Conservation (phyloP, 306 rosid genomes). For the Malus orientalis region DNA sequence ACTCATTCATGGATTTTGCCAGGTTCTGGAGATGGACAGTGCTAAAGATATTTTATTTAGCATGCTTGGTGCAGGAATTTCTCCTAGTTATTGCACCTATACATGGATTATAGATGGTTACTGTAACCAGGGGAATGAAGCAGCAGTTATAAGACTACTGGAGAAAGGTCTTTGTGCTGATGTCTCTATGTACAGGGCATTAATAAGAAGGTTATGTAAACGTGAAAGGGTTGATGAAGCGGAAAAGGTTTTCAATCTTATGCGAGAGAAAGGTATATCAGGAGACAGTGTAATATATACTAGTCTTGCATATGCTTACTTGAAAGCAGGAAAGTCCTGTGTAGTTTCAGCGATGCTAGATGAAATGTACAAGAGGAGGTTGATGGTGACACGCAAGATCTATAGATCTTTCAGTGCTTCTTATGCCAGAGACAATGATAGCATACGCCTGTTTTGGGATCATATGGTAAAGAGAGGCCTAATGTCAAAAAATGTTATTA, state of each 20-base stretch:
- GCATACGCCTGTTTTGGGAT: conserved; percentile 60
- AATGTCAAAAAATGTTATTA: conserved; percentile 51
- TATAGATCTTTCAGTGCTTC: conserved; percentile 49
- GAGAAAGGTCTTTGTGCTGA: conserved; percentile 52
- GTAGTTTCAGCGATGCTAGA: conserved; percentile 39
- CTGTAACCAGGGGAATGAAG: conserved; percentile 48
- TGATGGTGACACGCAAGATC: conserved; percentile 59
- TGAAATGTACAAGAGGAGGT: conserved; percentile 60
- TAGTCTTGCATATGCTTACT: conserved; percentile 61
- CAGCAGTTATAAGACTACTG: conserved; percentile 46
- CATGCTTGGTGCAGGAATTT: conserved; percentile 66
- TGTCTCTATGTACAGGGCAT: conserved; percentile 64
- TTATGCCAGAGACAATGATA: conserved; percentile 28
- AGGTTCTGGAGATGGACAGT: conserved; percentile 40
- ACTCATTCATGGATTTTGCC: conserved; percentile 75
- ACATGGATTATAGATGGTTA: conserved; percentile 75
- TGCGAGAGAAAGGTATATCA: conserved; percentile 48
- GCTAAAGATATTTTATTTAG: conserved; percentile 51
- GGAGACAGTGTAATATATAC: conserved; percentile 64
- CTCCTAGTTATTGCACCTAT: conserved; percentile 58
- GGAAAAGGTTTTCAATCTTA: conserved; percentile 41
- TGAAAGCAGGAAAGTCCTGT: conserved; percentile 55
- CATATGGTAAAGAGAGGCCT: conserved; percentile 54
- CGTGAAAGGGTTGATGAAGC: conserved; percentile 49
- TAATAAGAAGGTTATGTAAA: conserved; percentile 73